Evolutionary conservation across 2,329 filamentous ascomycete species (phyloP).

Genomic region (Tolypocladium inflatum): DNA sequence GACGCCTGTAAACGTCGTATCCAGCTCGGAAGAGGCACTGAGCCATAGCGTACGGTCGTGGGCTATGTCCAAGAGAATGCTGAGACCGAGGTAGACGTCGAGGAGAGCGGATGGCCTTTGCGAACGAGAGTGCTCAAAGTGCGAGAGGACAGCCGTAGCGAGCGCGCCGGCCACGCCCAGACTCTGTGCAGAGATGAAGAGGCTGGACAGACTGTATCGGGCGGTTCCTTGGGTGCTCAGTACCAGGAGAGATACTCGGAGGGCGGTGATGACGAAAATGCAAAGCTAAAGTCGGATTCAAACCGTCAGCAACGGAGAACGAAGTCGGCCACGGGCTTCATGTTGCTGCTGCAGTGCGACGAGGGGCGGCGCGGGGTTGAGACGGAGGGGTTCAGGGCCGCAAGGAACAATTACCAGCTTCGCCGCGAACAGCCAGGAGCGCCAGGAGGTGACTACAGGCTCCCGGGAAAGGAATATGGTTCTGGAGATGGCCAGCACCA

Average conservation of each 20-base stretch:
- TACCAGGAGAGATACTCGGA: conserved; percentile 6
- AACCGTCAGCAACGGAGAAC: conserved; percentile 17
- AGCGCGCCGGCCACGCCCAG: conserved; percentile 14
- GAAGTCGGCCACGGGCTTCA: too few relatives aligned
- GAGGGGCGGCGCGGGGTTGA: too few relatives aligned
- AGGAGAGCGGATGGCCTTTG: conserved; percentile 33
- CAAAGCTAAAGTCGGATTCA: conserved; percentile 1
- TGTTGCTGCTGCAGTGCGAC: too few relatives aligned
- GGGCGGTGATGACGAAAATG: not conserved
- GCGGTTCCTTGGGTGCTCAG: conserved; percentile 3
- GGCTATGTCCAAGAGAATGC: conserved; percentile 32
- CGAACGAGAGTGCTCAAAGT: conserved; percentile 24
- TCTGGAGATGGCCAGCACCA: conserved; percentile 22
- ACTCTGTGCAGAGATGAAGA: too few relatives aligned
- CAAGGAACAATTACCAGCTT: too few relatives aligned
- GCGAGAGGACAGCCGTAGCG: conserved; percentile 19
- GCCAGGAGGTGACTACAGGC: conserved; percentile 12
- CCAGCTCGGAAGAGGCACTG: not conserved
- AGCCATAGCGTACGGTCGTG: conserved; percentile 20
- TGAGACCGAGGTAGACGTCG: conserved; percentile 28
- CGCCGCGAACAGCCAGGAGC: too few relatives aligned
- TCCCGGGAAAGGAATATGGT: conserved; percentile 19
- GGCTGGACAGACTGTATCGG: too few relatives aligned
- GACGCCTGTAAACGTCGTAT: conserved; percentile 19
- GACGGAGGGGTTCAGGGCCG: too few relatives aligned